Conservation (phyloP, 441 rosid species). For the Biscutella laevigata region DNA sequence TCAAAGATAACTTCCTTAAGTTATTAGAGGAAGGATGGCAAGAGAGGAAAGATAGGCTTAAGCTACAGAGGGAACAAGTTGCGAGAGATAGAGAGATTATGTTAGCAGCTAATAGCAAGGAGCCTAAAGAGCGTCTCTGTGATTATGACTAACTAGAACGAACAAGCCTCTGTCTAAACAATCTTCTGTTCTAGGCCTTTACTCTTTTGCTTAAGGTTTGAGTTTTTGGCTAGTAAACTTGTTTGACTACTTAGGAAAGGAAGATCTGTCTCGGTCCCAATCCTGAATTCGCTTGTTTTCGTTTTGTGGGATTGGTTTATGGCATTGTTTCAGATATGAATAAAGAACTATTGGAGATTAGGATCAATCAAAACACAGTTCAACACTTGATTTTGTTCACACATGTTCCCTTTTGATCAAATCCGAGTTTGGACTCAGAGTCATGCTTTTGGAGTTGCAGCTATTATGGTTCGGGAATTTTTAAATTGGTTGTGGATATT, state of each 20-base stretch:
- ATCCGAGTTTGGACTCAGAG: background rate
- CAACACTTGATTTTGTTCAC: background rate
- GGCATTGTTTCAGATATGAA: background rate
- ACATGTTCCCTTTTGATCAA: background rate
- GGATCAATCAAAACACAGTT: background rate
- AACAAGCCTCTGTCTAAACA: background rate
- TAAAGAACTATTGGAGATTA: background rate
- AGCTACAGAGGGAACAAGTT: constrained; percentile 31
- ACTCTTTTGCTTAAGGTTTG: too few species aligned
- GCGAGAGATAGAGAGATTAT: constrained; percentile 34
- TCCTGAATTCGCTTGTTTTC: background rate
- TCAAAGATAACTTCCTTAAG: constrained; percentile 56
- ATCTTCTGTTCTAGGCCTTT: too few species aligned
- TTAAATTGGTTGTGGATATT: background rate
- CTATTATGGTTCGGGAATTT: background rate
- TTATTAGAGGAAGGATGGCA: constrained; percentile 61
- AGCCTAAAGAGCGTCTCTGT: constrained; percentile 23
- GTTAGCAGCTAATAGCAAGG: constrained; percentile 26
- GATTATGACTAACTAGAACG: constrained; percentile 5
- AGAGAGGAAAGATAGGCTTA: constrained; percentile 42
- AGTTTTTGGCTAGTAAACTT: too few species aligned
- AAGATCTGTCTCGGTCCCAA: background rate
- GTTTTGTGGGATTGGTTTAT: background rate
- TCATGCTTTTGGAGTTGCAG: constrained; percentile 16
- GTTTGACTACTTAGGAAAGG: background rate